phyloP scores from a whole-genome alignment of 169 alveolate genomes.

The Plasmodium yoelii region DNA sequence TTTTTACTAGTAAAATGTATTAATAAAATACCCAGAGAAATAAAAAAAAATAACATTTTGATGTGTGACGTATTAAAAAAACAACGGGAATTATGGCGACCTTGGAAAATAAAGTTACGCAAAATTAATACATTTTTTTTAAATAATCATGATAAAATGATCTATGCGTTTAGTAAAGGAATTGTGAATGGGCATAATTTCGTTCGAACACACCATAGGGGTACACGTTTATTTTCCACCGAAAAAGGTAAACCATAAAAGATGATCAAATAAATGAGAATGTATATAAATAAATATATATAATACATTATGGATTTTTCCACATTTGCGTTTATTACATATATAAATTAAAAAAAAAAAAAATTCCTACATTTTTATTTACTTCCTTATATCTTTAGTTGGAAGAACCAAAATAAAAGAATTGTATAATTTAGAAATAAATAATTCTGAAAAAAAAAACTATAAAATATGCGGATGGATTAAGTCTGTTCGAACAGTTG shows the following conservation, averaged over 20 bases:
- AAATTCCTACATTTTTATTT: not conserved
- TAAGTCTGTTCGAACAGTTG: slow-evolving; percentile 82
- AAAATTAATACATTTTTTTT: not conserved
- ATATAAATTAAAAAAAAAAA: not conserved
- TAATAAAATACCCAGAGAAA: slow-evolving; percentile 9
- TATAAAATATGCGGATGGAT: slow-evolving; percentile 78
- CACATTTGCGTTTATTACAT: not conserved
- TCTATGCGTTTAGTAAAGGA: not conserved
- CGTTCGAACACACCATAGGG: no score
- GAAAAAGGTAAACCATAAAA: no score
- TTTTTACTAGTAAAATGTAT: slow-evolving; percentile 40
- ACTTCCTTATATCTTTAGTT: not conserved
- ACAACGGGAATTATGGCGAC: not conserved
- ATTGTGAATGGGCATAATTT: not conserved
- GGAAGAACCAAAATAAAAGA: slow-evolving; percentile 56
- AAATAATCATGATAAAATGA: not conserved
- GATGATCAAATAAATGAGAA: not conserved
- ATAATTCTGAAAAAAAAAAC: not conserved
- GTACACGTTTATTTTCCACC: no score
- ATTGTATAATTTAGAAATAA: slow-evolving; percentile 6
- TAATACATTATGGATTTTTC: not conserved
- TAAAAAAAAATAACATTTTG: not conserved
- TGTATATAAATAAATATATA: not conserved
- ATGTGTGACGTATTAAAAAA: slow-evolving; percentile 1
- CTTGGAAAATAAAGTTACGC: not conserved